Base-by-base conservation (phyloP, 164 flowering plant genomes). In the Dillenia suffruticosa region DNA sequence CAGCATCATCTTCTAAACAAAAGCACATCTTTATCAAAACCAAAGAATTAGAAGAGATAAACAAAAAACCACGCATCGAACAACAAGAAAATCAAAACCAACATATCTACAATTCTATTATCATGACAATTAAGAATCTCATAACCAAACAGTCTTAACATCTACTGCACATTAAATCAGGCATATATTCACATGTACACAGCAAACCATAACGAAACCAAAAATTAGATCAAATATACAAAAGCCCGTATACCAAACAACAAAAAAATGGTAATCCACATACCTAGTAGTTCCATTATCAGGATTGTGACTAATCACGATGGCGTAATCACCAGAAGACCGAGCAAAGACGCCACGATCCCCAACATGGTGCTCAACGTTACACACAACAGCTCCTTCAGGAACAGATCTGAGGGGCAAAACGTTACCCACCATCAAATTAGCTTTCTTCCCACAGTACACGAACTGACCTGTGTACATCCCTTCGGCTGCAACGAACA, bases 311-410 rank as follows among this genome's bases (percentile, higher is more conserved):
- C 82, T 77, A 63, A 84, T 81, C 43, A 84, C 85, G 66, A 84
- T 72, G 3, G 89, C 84, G 45, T 84, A 84, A 63, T 84, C 89
- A 7, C 89, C 89, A 48, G 86, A 82, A 54, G 75, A 72, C 62
- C 89, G 72, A 56, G 89, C 89, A 9, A 84, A 57, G 24, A 70
- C 76, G 0, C 89, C 89, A n/a, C 89, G 79, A 44, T 84, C 89
- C 1, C 88, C 86, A 11, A 84, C 84, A 59, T 84, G 82, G 60
- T 78, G 89, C 63, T 84, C 89, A 8, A 84, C 89, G 66, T 84
- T 84, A 50, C 86, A 84, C 9, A 84, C 84, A 12, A 84, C 89
- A 26, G 84, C 84, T 15, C 89, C 89, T 60, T 83, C 88, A 10
- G 88, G 88, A 19, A 83, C 75, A 6, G 81, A 67, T 61, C 82